phyloP scores from a whole-genome alignment of 257 asterid genomes.

The Ophiorrhiza pumila region DNA sequence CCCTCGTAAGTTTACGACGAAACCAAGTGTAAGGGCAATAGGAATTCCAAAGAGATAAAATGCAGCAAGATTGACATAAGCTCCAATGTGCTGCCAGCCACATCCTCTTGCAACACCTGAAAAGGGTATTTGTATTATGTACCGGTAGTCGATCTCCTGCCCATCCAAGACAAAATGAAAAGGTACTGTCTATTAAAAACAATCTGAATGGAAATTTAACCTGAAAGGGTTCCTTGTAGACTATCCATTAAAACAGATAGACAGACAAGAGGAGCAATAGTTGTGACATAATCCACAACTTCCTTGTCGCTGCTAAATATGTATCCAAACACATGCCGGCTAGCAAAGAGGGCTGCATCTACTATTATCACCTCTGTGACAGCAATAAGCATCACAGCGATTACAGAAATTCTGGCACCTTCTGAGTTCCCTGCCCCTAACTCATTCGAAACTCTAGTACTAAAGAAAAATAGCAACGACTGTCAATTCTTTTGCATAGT shows the following conservation, averaged over 20 bases:
- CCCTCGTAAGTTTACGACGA: constrained; percentile 32
- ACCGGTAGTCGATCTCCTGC: not conserved
- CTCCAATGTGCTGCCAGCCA: constrained; percentile 65
- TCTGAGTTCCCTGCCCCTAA: constrained; percentile 59
- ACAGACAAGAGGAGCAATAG: constrained; percentile 54
- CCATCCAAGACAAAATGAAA: not conserved
- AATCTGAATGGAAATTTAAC: constrained; percentile 20
- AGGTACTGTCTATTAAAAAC: too few relatives aligned
- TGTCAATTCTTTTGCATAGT: not conserved
- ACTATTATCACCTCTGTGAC: constrained; percentile 23
- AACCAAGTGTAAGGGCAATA: constrained; percentile 34
- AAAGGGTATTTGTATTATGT: not conserved
- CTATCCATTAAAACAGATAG: constrained; percentile 40
- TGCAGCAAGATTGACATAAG: constrained; percentile 48
- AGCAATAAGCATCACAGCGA: constrained; percentile 35
- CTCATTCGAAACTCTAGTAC: constrained; percentile 65
- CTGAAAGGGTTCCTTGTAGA: constrained; percentile 52
- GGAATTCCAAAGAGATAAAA: constrained; percentile 52
- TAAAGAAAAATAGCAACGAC: constrained; percentile 11
- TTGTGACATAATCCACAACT: constrained; percentile 42
- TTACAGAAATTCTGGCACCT: constrained; percentile 38
- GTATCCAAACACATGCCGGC: constrained; percentile 37
- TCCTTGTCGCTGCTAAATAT: constrained; percentile 43
- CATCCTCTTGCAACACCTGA: constrained; percentile 63
- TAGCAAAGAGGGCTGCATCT: constrained; percentile 23